Evolutionary conservation across 108 stramenopile species (phyloP).

Genomic region (Cyclotella sp.): DNA sequence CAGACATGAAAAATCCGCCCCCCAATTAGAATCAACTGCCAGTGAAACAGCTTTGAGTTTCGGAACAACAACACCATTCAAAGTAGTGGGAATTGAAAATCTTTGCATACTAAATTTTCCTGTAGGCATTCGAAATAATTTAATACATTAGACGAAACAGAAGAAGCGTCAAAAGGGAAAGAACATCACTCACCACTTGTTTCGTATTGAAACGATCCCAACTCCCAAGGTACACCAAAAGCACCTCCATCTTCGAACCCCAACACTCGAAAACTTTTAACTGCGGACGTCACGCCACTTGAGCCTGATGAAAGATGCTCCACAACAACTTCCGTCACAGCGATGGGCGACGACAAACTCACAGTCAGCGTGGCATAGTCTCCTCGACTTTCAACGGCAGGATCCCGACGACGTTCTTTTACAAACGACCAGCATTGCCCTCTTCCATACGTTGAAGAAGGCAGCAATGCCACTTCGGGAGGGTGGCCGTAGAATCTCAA

Average conservation of each 20-base stretch:
- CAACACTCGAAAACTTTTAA: slow-evolving; percentile 65
- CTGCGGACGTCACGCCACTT: slow-evolving; percentile 42
- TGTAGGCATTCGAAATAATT: slow-evolving; percentile 8
- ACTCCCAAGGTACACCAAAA: slow-evolving; percentile 54
- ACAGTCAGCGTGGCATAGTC: slow-evolving; percentile 73
- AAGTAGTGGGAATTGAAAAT: slow-evolving; percentile 58
- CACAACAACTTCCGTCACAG: slow-evolving; percentile 61
- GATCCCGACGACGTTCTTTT: slow-evolving; percentile 30
- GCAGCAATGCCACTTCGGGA: slow-evolving; percentile 76
- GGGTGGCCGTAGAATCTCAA: slow-evolving; percentile 83
- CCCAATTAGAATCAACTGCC: slow-evolving; percentile 85
- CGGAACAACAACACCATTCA: slow-evolving; percentile 58
- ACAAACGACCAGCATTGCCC: slow-evolving; percentile 89
- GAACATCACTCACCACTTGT: slow-evolving; percentile 13
- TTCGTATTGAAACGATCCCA: slow-evolving; percentile 68
- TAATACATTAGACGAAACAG: background rate
- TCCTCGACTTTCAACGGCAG: slow-evolving; percentile 53
- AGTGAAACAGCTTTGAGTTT: slow-evolving; percentile 68
- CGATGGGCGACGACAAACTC: slow-evolving; percentile 50
- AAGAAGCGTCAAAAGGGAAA: slow-evolving; percentile 18
- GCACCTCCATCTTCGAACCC: slow-evolving; percentile 72
- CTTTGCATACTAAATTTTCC: slow-evolving; percentile 50
- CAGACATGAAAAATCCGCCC: slow-evolving; percentile 72
- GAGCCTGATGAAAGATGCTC: slow-evolving; percentile 67
- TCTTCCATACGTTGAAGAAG: slow-evolving; percentile 60